Percentiles rank a stretch among this genome's conserved stretches.
phyloP scores from a whole-genome alignment of 106 monocot species.

The Gastrodia elata region DNA sequence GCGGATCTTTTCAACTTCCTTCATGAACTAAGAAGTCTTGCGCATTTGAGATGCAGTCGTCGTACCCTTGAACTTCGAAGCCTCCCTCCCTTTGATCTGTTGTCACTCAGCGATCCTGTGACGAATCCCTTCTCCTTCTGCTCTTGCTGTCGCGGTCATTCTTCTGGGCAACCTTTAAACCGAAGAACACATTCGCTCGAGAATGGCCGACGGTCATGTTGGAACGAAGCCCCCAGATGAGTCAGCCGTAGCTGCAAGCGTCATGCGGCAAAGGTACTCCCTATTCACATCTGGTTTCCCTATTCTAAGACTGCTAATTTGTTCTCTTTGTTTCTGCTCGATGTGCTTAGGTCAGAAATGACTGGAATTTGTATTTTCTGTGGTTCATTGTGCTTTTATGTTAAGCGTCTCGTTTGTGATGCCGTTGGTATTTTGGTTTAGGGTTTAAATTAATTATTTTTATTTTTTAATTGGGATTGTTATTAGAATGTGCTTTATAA shows the following conservation, averaged over 20 bases:
- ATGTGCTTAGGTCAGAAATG: not conserved
- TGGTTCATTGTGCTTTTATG: not conserved
- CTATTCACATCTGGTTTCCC: not conserved
- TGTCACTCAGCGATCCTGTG: not conserved
- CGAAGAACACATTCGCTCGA: not conserved
- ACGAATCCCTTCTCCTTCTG: not conserved
- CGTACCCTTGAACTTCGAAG: too few species aligned
- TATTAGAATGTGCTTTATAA: not conserved
- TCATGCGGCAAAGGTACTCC: constrained; percentile 3
- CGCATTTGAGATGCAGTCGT: too few species aligned
- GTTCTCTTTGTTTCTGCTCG: not conserved
- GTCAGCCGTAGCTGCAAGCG: not conserved
- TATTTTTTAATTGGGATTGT: not conserved
- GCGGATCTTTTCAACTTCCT: too few species aligned
- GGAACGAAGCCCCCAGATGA: not conserved
- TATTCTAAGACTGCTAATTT: not conserved
- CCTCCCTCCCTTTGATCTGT: too few species aligned
- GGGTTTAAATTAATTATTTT: too few species aligned
- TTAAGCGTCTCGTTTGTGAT: not conserved
- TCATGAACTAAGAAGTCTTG: too few species aligned
- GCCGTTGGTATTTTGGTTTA: not conserved
- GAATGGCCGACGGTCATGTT: constrained; percentile 6
- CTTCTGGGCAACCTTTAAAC: too few species aligned
- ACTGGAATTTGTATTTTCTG: not conserved
- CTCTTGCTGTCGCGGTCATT: not conserved